Percentiles rank a stretch among this genome's conserved stretches.
These are phyloP conservation scores for Arabis hirsuta DNA, from an alignment of 345 rosid genomes.

Conservation along the genomic window DNA sequence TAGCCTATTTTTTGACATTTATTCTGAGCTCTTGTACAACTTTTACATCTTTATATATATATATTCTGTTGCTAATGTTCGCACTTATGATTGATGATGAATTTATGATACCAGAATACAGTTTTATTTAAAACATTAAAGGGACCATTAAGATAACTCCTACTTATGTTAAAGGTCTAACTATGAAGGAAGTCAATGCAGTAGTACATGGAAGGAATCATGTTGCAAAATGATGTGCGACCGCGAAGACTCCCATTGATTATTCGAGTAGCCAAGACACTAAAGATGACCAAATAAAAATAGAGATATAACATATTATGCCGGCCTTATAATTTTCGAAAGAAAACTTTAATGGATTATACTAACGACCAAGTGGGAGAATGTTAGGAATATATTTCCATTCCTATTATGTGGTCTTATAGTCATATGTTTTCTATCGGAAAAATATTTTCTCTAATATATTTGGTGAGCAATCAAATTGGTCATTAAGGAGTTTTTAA, in stretches of 20 bases:
- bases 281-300: constrained; percentile 12
- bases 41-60: background rate
- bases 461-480: too few species aligned
- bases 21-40: background rate
- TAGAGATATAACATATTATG: background rate
- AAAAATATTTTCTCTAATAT: too few species aligned
- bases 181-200: background rate
- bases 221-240: background rate
- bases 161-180: too few species aligned
- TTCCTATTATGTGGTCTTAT: too few species aligned
- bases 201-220: background rate
- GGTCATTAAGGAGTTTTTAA: too few species aligned
- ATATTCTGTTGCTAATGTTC: background rate
- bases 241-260: constrained; percentile 1
- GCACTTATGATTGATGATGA: background rate
- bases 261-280: background rate
- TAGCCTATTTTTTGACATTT: background rate
- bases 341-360: background rate
- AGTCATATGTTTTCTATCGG: too few species aligned
- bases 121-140: too few species aligned
- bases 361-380: too few species aligned
- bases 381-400: too few species aligned
- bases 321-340: background rate
- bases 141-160: too few species aligned
- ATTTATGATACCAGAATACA: background rate